These are phyloP conservation scores for Rhodotorula taiwanensis DNA, from an alignment of 768 basidiomycete genomes.

Conservation along the genomic window DNA sequence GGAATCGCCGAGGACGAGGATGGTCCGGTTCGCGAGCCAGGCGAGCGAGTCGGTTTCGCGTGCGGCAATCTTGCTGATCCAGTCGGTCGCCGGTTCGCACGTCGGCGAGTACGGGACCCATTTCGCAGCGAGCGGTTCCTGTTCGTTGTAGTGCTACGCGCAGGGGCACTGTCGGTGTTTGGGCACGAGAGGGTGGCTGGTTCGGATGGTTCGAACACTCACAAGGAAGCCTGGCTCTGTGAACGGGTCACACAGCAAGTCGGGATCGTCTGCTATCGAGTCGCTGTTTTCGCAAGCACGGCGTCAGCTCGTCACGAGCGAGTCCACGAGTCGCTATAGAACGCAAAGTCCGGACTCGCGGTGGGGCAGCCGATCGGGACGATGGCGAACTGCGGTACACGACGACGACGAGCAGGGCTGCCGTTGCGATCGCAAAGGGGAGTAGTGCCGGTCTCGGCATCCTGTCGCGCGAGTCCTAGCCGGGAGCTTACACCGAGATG, in stretches of 20 bases:
- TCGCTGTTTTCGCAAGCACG: too few species aligned
- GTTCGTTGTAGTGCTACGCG: conserved; percentile 22
- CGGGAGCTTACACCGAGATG: too few species aligned
- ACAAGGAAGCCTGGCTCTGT: conserved; percentile 37
- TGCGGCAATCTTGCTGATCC: conserved; percentile 13
- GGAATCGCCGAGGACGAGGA: conserved; percentile 40
- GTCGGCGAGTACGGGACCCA: conserved; percentile 34
- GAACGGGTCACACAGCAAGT: conserved; percentile 31
- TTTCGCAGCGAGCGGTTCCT: conserved; percentile 9
- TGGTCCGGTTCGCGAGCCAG: conserved; percentile 36
- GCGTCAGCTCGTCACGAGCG: too few species aligned
- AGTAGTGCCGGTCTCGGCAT: neutral
- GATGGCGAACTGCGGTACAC: neutral
- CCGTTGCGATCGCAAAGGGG: neutral
- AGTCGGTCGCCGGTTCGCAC: conserved; percentile 38
- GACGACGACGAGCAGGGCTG: neutral
- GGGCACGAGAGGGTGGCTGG: neutral
- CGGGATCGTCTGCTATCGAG: neutral
- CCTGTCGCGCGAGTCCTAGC: too few species aligned
- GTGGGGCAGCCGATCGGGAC: neutral
- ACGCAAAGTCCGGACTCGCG: neutral
- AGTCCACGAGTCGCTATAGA: too few species aligned
- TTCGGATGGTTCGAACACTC: neutral
- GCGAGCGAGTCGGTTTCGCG: conserved; percentile 18
- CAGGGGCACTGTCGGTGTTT: neutral